A percentile compares a stretch with the other conserved stretches of the same genome.
Evolutionary conservation across 73 alveolate genomes (phyloP).

Genomic region (Vitrella brassicaformis): DNA sequence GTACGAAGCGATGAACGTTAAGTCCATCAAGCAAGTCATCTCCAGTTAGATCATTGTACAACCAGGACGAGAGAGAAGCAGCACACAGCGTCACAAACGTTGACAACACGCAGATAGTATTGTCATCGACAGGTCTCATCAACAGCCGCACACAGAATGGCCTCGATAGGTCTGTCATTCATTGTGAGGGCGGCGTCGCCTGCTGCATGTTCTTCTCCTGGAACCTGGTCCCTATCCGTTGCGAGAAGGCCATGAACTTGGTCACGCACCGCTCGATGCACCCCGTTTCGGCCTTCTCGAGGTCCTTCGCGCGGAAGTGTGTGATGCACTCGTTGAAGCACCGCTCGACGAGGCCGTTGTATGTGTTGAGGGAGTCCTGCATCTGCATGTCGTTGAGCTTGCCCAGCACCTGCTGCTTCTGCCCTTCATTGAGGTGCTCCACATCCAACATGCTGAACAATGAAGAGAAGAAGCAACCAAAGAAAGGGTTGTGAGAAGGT

Average conservation of each 20-base stretch:
- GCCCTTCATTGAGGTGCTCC: slow-evolving; percentile 20
- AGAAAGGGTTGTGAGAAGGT: background rate
- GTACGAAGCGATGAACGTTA: too few species aligned
- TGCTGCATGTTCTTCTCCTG: background rate
- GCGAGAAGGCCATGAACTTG: slow-evolving; percentile 33
- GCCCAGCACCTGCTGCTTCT: slow-evolving; percentile 30
- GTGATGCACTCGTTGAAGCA: slow-evolving; percentile 37
- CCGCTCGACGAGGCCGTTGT: slow-evolving; percentile 32
- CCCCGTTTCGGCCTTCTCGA: slow-evolving; percentile 21
- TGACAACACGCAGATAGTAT: too few species aligned
- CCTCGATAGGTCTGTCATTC: too few species aligned
- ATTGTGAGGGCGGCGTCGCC: too few species aligned
- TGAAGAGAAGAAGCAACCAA: background rate
- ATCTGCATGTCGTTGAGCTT: slow-evolving; percentile 32
- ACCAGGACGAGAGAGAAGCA: too few species aligned
- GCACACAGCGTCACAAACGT: too few species aligned
- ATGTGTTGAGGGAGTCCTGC: slow-evolving; percentile 23
- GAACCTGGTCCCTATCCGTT: background rate
- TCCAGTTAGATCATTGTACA: too few species aligned
- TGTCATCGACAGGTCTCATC: too few species aligned
- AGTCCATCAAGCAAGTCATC: too few species aligned
- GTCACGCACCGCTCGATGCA: slow-evolving; percentile 27
- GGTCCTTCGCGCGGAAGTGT: slow-evolving; percentile 27
- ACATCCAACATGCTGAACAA: background rate
- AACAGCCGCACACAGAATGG: too few species aligned